phyloP scores from a whole-genome alignment of 176 grass and related monocot species.

The Phoenix roebelenii region DNA sequence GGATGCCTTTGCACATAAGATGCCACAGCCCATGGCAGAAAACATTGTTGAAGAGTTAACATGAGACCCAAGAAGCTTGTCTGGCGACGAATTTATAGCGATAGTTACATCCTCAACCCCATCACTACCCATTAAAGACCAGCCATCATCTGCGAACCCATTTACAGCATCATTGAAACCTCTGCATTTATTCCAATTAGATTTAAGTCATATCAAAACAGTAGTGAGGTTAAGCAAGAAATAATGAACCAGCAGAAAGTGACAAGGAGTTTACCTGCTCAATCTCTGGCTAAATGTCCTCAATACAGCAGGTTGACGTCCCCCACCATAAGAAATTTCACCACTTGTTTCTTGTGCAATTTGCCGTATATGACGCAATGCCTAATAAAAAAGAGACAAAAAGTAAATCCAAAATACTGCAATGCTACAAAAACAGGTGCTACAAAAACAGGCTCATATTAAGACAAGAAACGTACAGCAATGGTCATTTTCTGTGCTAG shows the following conservation, averaged over 20 bases:
- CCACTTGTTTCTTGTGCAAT: slow-evolving; percentile 13
- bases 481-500: slow-evolving; percentile 88
- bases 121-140: slow-evolving; percentile 68
- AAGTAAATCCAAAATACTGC: too few relatives aligned
- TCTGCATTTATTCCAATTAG: slow-evolving; percentile 25
- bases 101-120: slow-evolving; percentile 84
- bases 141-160: slow-evolving; percentile 89
- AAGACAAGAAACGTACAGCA: slow-evolving; percentile 35
- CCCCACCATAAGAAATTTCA: slow-evolving; percentile 11
- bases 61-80: slow-evolving; percentile 62
- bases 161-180: slow-evolving; percentile 98
- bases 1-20: slow-evolving; percentile 94
- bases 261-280: slow-evolving; percentile 47
- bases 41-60: slow-evolving; percentile 49
- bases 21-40: slow-evolving; percentile 50
- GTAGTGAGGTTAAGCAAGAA: too few relatives aligned
- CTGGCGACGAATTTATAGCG: slow-evolving; percentile 60
- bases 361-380: slow-evolving; percentile 12
- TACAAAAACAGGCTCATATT: not conserved
- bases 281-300: slow-evolving; percentile 66
- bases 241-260: too few relatives aligned
- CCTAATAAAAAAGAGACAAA: not conserved
- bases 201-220: too few relatives aligned
- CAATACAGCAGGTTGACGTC: slow-evolving; percentile 11
- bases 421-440: too few relatives aligned